Conservation (phyloP, 148 eudicot genomes). For the Rhododendron simsii region DNA sequence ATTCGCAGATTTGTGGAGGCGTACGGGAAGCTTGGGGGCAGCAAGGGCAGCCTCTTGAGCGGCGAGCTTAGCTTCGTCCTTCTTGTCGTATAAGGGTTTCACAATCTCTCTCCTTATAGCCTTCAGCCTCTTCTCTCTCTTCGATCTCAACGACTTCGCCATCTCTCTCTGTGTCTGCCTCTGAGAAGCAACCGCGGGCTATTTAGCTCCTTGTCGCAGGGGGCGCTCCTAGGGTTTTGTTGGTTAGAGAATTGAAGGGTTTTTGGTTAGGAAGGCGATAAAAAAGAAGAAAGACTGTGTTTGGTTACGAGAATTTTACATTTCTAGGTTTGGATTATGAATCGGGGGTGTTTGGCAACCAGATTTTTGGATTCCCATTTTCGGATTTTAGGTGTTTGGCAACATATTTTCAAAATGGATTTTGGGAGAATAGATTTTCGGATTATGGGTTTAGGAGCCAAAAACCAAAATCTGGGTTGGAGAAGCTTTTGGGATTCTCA, state of each 20-base stretch:
- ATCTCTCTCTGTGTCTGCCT: slow-evolving; percentile 16
- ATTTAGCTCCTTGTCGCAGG: background rate
- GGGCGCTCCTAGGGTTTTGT: background rate
- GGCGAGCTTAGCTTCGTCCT: slow-evolving; percentile 74
- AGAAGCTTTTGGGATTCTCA: too few species aligned
- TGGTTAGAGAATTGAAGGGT: background rate
- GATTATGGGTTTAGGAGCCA: too few species aligned
- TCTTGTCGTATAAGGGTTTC: slow-evolving; percentile 52
- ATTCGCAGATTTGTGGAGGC: slow-evolving; percentile 5
- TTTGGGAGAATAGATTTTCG: too few species aligned
- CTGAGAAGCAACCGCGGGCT: background rate
- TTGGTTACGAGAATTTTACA: background rate
- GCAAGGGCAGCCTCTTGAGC: slow-evolving; percentile 82
- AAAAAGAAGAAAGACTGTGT: background rate
- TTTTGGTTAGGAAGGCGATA: background rate
- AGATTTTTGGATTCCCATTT: too few species aligned
- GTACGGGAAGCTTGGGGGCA: slow-evolving; percentile 80
- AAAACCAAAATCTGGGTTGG: too few species aligned
- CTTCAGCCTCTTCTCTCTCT: slow-evolving; percentile 80
- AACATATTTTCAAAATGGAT: too few species aligned
- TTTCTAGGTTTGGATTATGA: background rate
- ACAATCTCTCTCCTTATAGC: slow-evolving; percentile 82
- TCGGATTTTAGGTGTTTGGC: too few species aligned
- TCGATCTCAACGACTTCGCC: slow-evolving; percentile 92
- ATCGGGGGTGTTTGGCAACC: too few species aligned